Evolutionary conservation across 768 basidiomycete genomes (phyloP).

Genomic region (Hypsizygus marmoreus): DNA sequence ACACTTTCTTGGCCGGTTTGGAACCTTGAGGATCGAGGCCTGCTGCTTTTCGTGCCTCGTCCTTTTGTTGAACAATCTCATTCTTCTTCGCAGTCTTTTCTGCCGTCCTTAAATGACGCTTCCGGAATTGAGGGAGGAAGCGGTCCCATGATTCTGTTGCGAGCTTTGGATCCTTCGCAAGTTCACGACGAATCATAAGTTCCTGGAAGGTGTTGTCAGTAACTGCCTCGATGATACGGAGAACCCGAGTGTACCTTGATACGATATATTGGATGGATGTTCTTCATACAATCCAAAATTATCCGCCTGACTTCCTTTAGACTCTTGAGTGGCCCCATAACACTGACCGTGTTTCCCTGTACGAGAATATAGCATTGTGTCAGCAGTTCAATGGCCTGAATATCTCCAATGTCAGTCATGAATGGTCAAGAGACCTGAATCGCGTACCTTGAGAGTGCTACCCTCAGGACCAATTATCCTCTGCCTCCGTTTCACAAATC

Average conservation of each 20-base stretch:
- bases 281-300: slow-evolving; percentile 99
- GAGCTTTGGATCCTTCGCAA: slow-evolving; percentile 97
- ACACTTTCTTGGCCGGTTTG: slow-evolving; percentile 79
- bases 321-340: slow-evolving; percentile 95
- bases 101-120: slow-evolving; percentile 87
- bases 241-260: slow-evolving; percentile 69
- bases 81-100: slow-evolving; percentile 94
- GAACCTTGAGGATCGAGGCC: slow-evolving; percentile 55
- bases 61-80: slow-evolving; percentile 60
- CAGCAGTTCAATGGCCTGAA: slow-evolving; percentile 91
- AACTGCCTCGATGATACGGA: background rate
- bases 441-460: slow-evolving; percentile 88
- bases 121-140: slow-evolving; percentile 95
- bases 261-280: slow-evolving; percentile 98
- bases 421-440: background rate
- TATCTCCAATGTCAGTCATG: background rate
- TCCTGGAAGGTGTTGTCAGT: slow-evolving; percentile 53
- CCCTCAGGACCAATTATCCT: slow-evolving; percentile 97
- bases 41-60: slow-evolving; percentile 66
- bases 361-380: slow-evolving; percentile 98
- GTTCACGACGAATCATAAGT: slow-evolving; percentile 96
- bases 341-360: slow-evolving; percentile 97
- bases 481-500: slow-evolving; percentile 95
- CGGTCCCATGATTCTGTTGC: slow-evolving; percentile 95
- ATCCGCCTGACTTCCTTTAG: slow-evolving; percentile 96